Evolutionary conservation across 768 basidiomycete genomes (phyloP).

Genomic region (Lepiota venenata): DNA sequence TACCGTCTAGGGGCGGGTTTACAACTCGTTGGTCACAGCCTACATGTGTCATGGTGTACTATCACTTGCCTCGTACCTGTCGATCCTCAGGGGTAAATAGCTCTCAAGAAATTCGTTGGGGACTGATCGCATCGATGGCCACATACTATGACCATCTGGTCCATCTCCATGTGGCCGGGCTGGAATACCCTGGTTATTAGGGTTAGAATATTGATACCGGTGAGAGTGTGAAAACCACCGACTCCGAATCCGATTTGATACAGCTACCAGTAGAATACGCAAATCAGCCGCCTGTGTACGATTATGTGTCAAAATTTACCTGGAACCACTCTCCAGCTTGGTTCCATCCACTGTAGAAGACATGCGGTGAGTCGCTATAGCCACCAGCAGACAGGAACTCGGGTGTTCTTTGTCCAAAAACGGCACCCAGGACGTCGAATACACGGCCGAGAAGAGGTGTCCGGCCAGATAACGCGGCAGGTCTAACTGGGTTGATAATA

Average conservation of each 20-base stretch:
- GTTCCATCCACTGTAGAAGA: constrained; percentile 27
- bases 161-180: constrained; percentile 20
- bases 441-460: constrained; percentile 26
- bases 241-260: constrained; percentile 28
- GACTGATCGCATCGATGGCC: constrained; percentile 29
- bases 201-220: not conserved
- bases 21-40: not conserved
- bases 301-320: not conserved
- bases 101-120: constrained; percentile 27
- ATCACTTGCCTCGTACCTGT: constrained; percentile 18
- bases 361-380: constrained; percentile 24
- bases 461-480: constrained; percentile 26
- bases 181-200: constrained; percentile 16
- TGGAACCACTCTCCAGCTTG: constrained; percentile 25
- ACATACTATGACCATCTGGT: constrained; percentile 27
- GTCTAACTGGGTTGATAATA: constrained; percentile 24
- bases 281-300: not conserved
- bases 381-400: constrained; percentile 26
- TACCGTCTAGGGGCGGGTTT: constrained; percentile 16
- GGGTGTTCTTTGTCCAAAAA: constrained; percentile 25
- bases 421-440: constrained; percentile 23
- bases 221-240: not conserved
- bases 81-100: constrained; percentile 25
- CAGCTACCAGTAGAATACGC: constrained; percentile 9
- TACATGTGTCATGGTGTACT: not conserved